These are phyloP conservation scores for Hanseniaspora osmophila DNA, from an alignment of 805 yeast species.

Conservation along the genomic window DNA sequence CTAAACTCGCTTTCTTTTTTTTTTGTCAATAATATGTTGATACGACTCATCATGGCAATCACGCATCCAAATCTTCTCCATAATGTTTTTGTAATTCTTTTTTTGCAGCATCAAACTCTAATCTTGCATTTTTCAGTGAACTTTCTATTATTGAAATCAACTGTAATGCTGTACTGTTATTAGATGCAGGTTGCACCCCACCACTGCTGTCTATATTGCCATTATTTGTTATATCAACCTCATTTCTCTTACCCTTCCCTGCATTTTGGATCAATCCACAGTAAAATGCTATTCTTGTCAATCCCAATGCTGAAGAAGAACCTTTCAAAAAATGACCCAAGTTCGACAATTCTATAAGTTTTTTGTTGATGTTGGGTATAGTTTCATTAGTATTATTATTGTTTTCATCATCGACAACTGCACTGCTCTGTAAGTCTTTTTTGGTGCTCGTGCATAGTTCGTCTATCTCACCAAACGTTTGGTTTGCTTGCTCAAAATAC, in stretches of 20 bases:
- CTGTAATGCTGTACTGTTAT: constrained; percentile 19
- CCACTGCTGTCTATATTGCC: neutral
- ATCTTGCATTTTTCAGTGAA: constrained; percentile 34
- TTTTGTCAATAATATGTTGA: no score
- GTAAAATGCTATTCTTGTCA: constrained; percentile 64
- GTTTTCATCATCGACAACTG: no score
- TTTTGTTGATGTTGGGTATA: constrained; percentile 11
- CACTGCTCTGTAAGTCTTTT: constrained; percentile 10
- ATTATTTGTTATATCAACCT: constrained; percentile 6
- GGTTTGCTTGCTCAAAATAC: constrained; percentile 78
- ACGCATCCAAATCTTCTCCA: constrained; percentile 18
- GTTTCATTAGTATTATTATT: constrained; percentile 15
- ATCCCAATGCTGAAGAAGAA: constrained; percentile 85
- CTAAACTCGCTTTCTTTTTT: no score
- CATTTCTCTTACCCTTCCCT: constrained; percentile 21
- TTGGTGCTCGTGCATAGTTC: constrained; percentile 19
- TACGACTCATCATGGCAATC: no score
- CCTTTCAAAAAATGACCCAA: constrained; percentile 92
- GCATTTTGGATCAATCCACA: constrained; percentile 91
- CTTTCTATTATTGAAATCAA: constrained; percentile 31
- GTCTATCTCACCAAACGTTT: constrained; percentile 63
- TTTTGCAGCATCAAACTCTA: constrained; percentile 32
- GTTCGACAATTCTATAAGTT: constrained; percentile 45
- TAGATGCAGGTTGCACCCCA: neutral
- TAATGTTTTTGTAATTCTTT: constrained; percentile 34